Evolutionary conservation across 768 basidiomycete genomes (phyloP).

Genomic region (Infundibulicybe gibba): DNA sequence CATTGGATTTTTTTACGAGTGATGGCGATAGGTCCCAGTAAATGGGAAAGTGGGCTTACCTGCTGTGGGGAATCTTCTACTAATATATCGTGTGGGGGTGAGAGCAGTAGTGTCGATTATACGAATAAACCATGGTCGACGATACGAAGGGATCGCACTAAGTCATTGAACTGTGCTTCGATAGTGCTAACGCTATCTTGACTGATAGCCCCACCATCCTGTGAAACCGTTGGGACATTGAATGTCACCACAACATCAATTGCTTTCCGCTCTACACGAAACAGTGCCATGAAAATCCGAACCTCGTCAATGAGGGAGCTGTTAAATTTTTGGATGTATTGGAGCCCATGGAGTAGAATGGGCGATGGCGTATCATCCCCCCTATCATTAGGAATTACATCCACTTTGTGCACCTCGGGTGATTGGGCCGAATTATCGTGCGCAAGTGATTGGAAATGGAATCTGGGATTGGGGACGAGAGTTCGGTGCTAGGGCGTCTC

Average conservation of each 20-base stretch:
- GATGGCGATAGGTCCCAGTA: no score
- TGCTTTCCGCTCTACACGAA: constrained; percentile 64
- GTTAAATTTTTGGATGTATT: constrained; percentile 79
- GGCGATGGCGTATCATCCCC: constrained; percentile 54
- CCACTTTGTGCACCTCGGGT: constrained; percentile 38
- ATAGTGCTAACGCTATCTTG: constrained; percentile 31
- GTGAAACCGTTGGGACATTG: constrained; percentile 65
- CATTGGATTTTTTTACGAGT: no score
- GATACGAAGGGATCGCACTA: constrained; percentile 61
- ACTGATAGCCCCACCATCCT: constrained; percentile 40
- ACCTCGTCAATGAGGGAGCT: constrained; percentile 58
- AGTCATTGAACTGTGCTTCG: constrained; percentile 45
- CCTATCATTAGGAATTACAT: constrained; percentile 34
- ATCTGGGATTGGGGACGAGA: constrained; percentile 45
- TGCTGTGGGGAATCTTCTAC: no score
- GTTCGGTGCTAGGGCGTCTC: neutral
- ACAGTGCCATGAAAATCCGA: constrained; percentile 76
- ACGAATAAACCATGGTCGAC: constrained; percentile 69
- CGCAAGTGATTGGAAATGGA: constrained; percentile 87
- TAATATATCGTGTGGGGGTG: no score
- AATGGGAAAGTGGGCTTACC: no score
- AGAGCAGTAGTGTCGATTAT: constrained; percentile 20
- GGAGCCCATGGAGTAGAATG: constrained; percentile 63
- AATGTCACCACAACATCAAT: constrained; percentile 84
- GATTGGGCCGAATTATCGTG: constrained; percentile 81